Evolutionary conservation across 352 stramenopile species (phyloP), one percentile per base, ranked within the genome.

Genomic region (Pythium folliculosum): DNA sequence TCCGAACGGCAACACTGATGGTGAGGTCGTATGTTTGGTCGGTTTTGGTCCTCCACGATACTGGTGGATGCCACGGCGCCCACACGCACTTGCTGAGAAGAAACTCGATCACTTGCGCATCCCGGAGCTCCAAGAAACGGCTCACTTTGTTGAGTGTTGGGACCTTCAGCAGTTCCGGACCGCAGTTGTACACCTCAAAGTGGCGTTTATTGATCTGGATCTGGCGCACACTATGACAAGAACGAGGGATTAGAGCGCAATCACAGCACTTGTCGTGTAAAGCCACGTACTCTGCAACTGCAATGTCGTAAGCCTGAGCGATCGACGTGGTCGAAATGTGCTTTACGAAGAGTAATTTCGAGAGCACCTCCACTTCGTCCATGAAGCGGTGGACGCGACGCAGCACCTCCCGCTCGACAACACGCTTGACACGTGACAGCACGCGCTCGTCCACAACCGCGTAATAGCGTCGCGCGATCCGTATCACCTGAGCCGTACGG

Each of bases 21-120:
- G 72, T 80, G 22, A 92, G 59, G 44, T 92, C 81, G 48, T 84
- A 90, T 2, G 82, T 65, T 71, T 92, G 84, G 52, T 88, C 82
- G 5, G 80, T 75, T 45, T 90, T 90, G 48, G 87, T 78, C 23
- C 80, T 73, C 80, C 81, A 92, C 9, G 81, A 86, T 14, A 75
- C 71, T 0, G 80, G 72, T n/a, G 81, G 81, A 44, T 85, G 71
- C 84, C 84, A 92, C 22, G 67, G 47, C n/a, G 80, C 76, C 70
- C 70, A 77, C n/a, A 65, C 19, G 49, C 70, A 77, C 49, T 73
- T 70, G 35, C 19, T 50, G 16, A 77, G 49, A 0, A 77, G 51
- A 51, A 77, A 77, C 49, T 64, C 57, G 57, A 77, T 68, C 0
- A 77, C 58, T 44, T 73, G 19, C 22, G 43, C 38, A 40, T 77